phyloP scores from a whole-genome alignment of 1,284 basidiomycete genomes.

The Dichomitus squalens region DNA sequence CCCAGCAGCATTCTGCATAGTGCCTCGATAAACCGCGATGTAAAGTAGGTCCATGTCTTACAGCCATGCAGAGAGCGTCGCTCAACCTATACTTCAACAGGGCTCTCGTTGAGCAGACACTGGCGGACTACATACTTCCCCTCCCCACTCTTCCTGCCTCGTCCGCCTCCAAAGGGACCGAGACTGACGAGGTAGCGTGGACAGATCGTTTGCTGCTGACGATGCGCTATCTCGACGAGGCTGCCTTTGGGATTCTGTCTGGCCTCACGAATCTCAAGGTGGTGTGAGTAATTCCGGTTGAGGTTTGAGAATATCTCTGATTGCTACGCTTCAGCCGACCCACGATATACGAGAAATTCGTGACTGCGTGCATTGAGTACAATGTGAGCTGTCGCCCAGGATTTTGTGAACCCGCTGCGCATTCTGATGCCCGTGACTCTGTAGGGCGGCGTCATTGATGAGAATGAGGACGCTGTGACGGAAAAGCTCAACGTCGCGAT shows the following conservation, averaged over 20 bases:
- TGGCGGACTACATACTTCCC: conserved; percentile 82
- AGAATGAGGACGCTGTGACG: conserved; percentile 67
- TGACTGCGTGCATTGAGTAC: conserved; percentile 73
- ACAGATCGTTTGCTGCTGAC: conserved; percentile 81
- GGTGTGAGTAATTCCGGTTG: conserved; percentile 44
- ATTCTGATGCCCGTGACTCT: neutral
- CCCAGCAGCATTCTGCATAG: conserved; percentile 74
- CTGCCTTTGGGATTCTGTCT: conserved; percentile 59
- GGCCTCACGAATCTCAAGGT: conserved; percentile 63
- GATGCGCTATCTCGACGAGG: conserved; percentile 72
- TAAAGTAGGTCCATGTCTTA: conserved; percentile 49
- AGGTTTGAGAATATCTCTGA: neutral
- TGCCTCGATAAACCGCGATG: conserved; percentile 52
- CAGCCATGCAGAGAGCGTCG: neutral
- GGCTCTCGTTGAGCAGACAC: conserved; percentile 59
- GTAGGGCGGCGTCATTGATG: conserved; percentile 86
- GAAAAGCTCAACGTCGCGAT: conserved; percentile 56
- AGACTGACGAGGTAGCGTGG: conserved; percentile 82
- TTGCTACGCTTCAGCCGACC: conserved; percentile 52
- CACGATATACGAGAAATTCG: conserved; percentile 61
- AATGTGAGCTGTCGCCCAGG: conserved; percentile 59
- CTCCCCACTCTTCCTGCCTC: conserved; percentile 56
- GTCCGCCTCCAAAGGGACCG: conserved; percentile 53
- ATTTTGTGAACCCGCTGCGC: too few species aligned
- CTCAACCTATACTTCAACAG: conserved; percentile 36